Conservation (phyloP, 441 rosid genomes). For the Geranium incanum region DNA sequence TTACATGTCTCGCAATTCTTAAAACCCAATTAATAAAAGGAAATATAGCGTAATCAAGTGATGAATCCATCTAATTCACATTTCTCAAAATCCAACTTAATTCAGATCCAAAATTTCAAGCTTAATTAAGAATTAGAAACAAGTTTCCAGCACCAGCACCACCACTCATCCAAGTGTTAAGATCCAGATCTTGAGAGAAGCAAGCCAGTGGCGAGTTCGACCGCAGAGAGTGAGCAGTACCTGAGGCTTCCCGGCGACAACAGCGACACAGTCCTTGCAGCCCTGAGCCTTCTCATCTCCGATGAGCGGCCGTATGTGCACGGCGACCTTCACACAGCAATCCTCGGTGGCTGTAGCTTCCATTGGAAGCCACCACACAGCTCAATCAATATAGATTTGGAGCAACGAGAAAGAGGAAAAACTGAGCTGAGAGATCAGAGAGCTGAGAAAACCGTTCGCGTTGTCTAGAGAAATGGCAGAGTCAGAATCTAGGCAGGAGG, state of each 20-base stretch:
- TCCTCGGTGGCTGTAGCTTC: conserved; percentile 59
- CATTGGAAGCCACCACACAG: conserved; percentile 33
- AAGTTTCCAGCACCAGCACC: background rate
- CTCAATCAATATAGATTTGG: background rate
- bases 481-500: conserved; percentile 16
- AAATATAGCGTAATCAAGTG: background rate
- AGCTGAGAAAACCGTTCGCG: conserved; percentile 27
- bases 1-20: background rate
- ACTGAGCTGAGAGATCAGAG: background rate
- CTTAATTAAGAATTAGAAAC: background rate
- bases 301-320: conserved; percentile 90
- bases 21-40: background rate
- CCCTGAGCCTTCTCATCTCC: conserved; percentile 87
- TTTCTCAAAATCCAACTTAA: conserved; percentile 18
- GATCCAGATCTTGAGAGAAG: conserved; percentile 41
- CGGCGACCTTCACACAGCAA: conserved; percentile 93
- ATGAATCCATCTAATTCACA: conserved; percentile 8
- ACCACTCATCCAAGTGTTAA: conserved; percentile 23
- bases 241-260: conserved; percentile 89
- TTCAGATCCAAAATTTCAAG: conserved; percentile 27
- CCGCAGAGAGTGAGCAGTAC: conserved; percentile 32
- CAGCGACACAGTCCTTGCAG: conserved; percentile 89
- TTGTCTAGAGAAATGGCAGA: conserved; percentile 32
- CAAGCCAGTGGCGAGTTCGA: background rate
- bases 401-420: conserved; percentile 12